Evolutionary conservation across 208 protist genomes (phyloP).

Genomic region (Acanthamoeba triangularis): DNA sequence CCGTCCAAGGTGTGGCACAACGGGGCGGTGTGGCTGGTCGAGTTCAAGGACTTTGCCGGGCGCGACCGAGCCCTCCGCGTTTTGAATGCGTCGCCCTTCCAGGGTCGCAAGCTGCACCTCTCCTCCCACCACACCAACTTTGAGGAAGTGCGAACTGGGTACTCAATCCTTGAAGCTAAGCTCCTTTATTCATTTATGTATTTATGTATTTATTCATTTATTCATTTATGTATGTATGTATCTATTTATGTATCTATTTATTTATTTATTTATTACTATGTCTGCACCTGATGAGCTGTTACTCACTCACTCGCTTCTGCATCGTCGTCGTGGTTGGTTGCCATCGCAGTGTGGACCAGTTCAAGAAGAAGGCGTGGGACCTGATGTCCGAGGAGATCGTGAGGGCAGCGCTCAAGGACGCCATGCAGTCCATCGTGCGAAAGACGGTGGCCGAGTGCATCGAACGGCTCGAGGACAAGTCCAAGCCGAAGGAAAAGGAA

Average conservation of each 20-base stretch:
- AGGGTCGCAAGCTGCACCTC: constrained; percentile 42
- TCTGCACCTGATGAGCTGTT: too few species aligned
- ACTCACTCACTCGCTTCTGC: background rate
- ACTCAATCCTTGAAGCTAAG: too few species aligned
- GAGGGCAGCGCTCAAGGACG: constrained; percentile 11
- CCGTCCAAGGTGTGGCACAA: constrained; percentile 65
- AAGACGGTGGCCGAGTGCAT: constrained; percentile 51
- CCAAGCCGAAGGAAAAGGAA: background rate
- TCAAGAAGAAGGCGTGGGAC: constrained; percentile 44
- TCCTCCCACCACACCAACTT: constrained; percentile 1
- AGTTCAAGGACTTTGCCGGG: constrained; percentile 19
- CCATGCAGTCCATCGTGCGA: constrained; percentile 39
- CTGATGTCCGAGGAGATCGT: constrained; percentile 39
- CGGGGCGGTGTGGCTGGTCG: constrained; percentile 21
- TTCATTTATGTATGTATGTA: background rate
- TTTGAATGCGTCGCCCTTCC: constrained; percentile 39
- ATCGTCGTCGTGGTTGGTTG: background rate
- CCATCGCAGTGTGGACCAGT: background rate
- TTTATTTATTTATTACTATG: background rate
- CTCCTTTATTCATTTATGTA: too few species aligned
- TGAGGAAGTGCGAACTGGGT: background rate
- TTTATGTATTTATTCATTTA: background rate
- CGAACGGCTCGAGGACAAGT: background rate
- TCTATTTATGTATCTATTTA: background rate
- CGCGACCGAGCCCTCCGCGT: constrained; percentile 38